These are phyloP conservation scores for Paraphaeosphaeria minitans DNA, from an alignment of 2,329 filamentous ascomycete genomes.

Conservation along the genomic window DNA sequence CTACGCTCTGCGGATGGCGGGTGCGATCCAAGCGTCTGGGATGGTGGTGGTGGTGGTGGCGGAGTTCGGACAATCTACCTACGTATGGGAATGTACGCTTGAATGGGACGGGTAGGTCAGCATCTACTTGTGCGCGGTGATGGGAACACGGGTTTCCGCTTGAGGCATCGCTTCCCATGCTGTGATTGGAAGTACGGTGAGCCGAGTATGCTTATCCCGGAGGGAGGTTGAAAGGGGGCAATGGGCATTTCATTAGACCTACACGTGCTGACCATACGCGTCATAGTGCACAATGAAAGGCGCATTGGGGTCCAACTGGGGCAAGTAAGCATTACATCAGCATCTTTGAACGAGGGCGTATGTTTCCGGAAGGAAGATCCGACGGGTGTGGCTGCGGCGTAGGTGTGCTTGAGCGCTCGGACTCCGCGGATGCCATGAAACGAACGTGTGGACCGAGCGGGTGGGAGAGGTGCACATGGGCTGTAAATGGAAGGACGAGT, in stretches of 20 bases:
- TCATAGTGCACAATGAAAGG: too few relatives aligned
- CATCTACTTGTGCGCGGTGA: not conserved
- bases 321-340: constrained; percentile 5
- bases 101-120: not conserved
- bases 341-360: not conserved
- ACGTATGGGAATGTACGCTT: not conserved
- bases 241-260: too few relatives aligned
- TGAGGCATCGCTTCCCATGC: not conserved
- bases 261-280: not conserved
- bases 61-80: constrained; percentile 5
- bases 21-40: not conserved
- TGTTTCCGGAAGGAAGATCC: not conserved
- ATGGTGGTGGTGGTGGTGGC: not conserved
- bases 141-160: not conserved
- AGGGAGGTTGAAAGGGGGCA: not conserved
- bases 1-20: not conserved
- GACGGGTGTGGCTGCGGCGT: not conserved
- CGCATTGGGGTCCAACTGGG: not conserved
- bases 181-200: not conserved
- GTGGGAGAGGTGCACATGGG: not conserved
- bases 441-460: constrained; percentile 1
- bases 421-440: not conserved
- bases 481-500: not conserved
- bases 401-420: not conserved
- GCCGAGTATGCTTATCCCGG: not conserved